Base-by-base conservation (phyloP, 2,329 filamentous ascomycete species). In the Hypoxylon sp. region DNA sequence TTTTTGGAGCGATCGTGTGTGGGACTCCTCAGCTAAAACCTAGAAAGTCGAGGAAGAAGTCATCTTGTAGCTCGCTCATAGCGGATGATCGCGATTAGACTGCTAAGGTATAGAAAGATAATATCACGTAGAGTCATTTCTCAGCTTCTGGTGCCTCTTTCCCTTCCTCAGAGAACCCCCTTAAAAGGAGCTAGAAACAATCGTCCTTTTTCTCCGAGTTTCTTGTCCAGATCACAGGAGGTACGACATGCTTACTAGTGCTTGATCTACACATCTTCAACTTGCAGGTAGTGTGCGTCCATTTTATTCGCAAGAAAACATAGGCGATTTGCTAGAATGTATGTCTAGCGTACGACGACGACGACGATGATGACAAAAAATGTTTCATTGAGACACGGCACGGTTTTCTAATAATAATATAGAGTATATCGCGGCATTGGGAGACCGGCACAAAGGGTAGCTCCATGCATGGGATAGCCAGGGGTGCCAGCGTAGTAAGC, bases 401-500 rank as follows among this genome's bases (percentile, higher is more conserved):
- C 49, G 34, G 13, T 34, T 10, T 28, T 52, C 43, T 28, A 25
- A 38, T 36, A 25, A 38, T 36, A 34, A 55, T 45, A 32, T 17
- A 55, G 14, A 34, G 19, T 21, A 7, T n/a, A 9, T 5, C 43
- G 19, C 25, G 19, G 45, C n/a, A 25, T 30, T 21, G n/a, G 38
- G 25, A 59, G 19, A 17, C 48, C 43, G 56, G 34, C 21, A 52
- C 34, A 28, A 51, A 53, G 14, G 30, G 46, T 41, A 60, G 28
- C n/a, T 45, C 28, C 25, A 46, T 41, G 34, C 51, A 25, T 41
- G 36, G 52, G 48, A 32, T 7, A 30, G 50, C 28, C 34, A 45
- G 52, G 60, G 67, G 64, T 45, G 49, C 67, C 55, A 51, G 60
- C 48, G 28, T 65, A 69, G 67, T 69, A 69, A 69, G 67, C 67